Evolutionary conservation across 768 basidiomycete species (phyloP).

Genomic region (Rhodosporidiobolus odoratus): DNA sequence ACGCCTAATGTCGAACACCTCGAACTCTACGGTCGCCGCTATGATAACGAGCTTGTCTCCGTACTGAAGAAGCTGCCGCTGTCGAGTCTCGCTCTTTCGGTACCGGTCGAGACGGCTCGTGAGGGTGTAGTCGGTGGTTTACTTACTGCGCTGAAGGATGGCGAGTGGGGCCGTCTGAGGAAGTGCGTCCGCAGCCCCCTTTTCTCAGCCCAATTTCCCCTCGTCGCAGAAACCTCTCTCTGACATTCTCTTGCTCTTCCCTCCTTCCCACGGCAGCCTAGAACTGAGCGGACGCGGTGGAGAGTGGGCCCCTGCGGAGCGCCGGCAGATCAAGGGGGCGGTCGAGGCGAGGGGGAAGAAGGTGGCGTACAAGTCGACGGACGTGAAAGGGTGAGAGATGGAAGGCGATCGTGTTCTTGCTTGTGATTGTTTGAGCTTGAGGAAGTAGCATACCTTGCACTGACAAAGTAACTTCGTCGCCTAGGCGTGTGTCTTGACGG

Average conservation of each 20-base stretch:
- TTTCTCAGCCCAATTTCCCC: neutral
- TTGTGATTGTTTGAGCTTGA: too few species aligned
- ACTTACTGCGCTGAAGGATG: neutral
- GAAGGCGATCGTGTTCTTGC: too few species aligned
- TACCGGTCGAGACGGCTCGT: neutral
- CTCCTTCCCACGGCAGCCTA: neutral
- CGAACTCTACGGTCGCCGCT: slow-evolving; percentile 24
- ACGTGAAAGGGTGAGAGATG: neutral
- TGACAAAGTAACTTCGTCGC: too few species aligned
- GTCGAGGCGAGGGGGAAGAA: neutral
- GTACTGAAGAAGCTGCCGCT: neutral
- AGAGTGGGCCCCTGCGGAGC: slow-evolving; percentile 14
- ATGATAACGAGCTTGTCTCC: neutral
- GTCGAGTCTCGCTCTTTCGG: neutral
- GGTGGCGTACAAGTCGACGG: slow-evolving; percentile 4
- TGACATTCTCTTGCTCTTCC: neutral
- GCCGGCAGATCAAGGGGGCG: slow-evolving; percentile 13
- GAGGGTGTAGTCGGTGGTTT: neutral
- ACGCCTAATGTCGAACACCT: slow-evolving; percentile 6
- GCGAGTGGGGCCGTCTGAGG: neutral
- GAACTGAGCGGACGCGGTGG: slow-evolving; percentile 18
- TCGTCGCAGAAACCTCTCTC: neutral
- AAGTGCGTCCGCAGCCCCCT: neutral
- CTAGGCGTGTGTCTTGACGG: too few species aligned
- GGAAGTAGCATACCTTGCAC: too few species aligned